Conservation (phyloP, 1,139 yeast species). For the Hyphopichia pseudoburtonii region DNA sequence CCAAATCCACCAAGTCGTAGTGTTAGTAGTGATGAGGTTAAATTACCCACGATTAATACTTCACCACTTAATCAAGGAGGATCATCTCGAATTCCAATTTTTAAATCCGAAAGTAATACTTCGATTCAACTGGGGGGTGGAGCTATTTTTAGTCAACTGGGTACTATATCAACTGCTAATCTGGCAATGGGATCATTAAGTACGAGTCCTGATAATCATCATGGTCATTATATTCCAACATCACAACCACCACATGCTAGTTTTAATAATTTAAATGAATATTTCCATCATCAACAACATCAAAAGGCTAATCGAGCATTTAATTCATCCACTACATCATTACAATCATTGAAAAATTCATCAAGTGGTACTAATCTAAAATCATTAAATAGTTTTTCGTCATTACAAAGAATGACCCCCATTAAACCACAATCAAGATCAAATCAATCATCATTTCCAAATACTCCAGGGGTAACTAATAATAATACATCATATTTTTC, state of each 20-base stretch:
- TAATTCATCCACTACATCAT: constrained; percentile 26
- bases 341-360: constrained; percentile 23
- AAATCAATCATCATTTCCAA: constrained; percentile 9
- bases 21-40: constrained; percentile 7
- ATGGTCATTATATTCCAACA: not conserved
- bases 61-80: constrained; percentile 3
- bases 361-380: constrained; percentile 23
- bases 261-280: constrained; percentile 32
- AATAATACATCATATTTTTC: constrained; percentile 11
- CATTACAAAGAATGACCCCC: constrained; percentile 42
- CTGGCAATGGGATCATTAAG: constrained; percentile 29
- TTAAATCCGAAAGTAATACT: constrained; percentile 9
- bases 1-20: constrained; percentile 5
- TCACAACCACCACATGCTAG: constrained; percentile 5
- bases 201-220: constrained; percentile 32
- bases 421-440: constrained; percentile 22
- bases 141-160: constrained; percentile 18
- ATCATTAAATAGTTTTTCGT: constrained; percentile 18
- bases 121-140: no score
- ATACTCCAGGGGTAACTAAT: constrained; percentile 13
- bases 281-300: constrained; percentile 21
- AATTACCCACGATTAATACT: constrained; percentile 5
- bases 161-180: constrained; percentile 19
- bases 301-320: constrained; percentile 13
- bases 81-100: constrained; percentile 7